Conservation (phyloP, 257 asterid species). For the Nicotiana undulata region DNA sequence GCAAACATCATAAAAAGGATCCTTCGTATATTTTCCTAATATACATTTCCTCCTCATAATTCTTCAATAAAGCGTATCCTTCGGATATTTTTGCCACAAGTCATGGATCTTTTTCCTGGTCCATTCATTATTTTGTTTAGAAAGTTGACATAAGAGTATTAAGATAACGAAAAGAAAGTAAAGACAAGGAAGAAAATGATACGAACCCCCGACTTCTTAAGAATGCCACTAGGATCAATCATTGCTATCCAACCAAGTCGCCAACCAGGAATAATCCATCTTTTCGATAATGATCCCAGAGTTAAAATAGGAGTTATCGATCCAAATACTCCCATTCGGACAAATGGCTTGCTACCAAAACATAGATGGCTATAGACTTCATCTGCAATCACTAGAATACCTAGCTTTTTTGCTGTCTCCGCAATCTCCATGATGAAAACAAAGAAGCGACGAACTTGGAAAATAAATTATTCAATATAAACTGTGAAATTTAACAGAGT, state of each 20-base stretch:
- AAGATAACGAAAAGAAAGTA: neutral
- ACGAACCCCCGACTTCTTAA: slow-evolving; percentile 54
- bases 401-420: slow-evolving; percentile 73
- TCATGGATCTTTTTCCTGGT: neutral
- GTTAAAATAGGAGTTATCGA: slow-evolving; percentile 62
- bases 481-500: neutral
- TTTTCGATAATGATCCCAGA: slow-evolving; percentile 71
- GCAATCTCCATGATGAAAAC: slow-evolving; percentile 37
- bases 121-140: neutral
- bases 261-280: slow-evolving; percentile 95
- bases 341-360: slow-evolving; percentile 64
- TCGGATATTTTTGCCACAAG: neutral
- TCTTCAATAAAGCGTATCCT: neutral
- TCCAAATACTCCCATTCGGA: slow-evolving; percentile 85
- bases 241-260: slow-evolving; percentile 74
- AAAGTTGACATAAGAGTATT: neutral
- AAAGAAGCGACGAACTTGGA: neutral
- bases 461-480: neutral
- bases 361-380: slow-evolving; percentile 75
- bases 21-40: neutral
- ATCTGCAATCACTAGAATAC: slow-evolving; percentile 72
- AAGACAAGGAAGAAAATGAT: neutral
- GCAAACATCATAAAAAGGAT: neutral
- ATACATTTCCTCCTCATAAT: neutral
- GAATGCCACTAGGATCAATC: slow-evolving; percentile 57